A percentile compares a stretch with the other conserved stretches of the same genome.
phyloP scores from a whole-genome alignment of 2,329 filamentous ascomycete species.

The Magnaporthales sp. region DNA sequence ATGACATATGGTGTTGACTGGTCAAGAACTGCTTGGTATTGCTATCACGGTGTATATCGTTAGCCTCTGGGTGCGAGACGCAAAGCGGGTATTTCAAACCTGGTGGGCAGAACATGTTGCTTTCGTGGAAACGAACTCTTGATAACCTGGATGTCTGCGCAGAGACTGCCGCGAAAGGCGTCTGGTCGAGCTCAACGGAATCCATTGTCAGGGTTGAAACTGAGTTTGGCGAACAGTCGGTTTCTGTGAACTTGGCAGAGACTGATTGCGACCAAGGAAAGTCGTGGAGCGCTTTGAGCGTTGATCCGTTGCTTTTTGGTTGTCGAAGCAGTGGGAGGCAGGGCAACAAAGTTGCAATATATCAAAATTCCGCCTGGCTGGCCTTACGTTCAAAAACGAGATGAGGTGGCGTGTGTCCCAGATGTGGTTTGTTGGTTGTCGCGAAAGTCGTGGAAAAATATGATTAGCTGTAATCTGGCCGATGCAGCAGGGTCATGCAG shows the following conservation, averaged over 20 bases:
- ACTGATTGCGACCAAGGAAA: background rate
- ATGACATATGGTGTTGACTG: constrained; percentile 82
- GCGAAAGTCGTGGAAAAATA: background rate
- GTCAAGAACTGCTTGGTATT: constrained; percentile 92
- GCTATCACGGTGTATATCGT: constrained; percentile 37
- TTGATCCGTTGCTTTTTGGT: background rate
- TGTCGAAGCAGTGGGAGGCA: background rate
- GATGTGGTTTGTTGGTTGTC: background rate
- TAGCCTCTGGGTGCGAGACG: background rate
- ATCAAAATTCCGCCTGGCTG: background rate
- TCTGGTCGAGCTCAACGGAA: constrained; percentile 76
- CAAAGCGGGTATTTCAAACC: background rate
- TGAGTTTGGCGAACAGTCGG: background rate
- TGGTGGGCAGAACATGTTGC: background rate
- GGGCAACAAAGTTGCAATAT: background rate
- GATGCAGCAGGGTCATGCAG: constrained; percentile 5
- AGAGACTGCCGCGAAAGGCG: constrained; percentile 83
- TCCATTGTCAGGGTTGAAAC: constrained; percentile 52
- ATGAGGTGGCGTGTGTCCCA: background rate
- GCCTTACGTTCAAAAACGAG: constrained; percentile 1
- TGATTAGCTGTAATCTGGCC: constrained; percentile 11
- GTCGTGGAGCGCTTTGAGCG: background rate
- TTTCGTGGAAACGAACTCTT: constrained; percentile 47
- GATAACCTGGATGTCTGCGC: constrained; percentile 71
- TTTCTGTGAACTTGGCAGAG: background rate